Percentiles rank a stretch among this genome's conserved stretches.
Conservation (phyloP, 208 protist genomes). For the Borovskyia barvae region DNA sequence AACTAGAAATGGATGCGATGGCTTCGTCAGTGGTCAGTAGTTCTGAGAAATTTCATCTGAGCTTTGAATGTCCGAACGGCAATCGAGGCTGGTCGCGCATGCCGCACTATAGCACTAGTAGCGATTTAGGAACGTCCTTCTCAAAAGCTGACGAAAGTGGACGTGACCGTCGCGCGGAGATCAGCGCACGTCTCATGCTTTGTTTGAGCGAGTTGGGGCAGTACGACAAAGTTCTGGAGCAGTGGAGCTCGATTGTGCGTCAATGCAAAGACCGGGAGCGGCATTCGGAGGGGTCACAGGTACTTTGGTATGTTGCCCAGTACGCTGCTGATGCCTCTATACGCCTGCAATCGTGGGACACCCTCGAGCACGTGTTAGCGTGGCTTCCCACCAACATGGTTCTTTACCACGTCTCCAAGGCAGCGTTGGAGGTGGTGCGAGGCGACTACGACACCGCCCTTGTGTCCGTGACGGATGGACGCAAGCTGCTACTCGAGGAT, state of each 20-base stretch:
- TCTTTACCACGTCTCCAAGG: constrained; percentile 61
- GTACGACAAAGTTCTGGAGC: constrained; percentile 64
- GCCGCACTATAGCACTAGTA: constrained; percentile 36
- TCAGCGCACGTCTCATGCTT: constrained; percentile 58
- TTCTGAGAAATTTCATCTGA: constrained; percentile 26
- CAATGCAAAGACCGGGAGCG: constrained; percentile 21
- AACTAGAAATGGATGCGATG: constrained; percentile 50
- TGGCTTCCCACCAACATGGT: constrained; percentile 67
- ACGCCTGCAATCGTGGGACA: constrained; percentile 74
- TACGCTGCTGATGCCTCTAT: constrained; percentile 87
- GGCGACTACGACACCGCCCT: constrained; percentile 58
- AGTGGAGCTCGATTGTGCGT: constrained; percentile 55
- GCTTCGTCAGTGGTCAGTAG: constrained; percentile 42
- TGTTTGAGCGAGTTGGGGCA: constrained; percentile 80
- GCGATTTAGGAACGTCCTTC: constrained; percentile 47
- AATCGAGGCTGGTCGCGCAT: constrained; percentile 36
- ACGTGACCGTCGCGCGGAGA: constrained; percentile 41
- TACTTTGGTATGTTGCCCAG: constrained; percentile 70
- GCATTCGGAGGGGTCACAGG: constrained; percentile 46
- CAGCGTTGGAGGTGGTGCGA: constrained; percentile 51
- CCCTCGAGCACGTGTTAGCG: constrained; percentile 40
- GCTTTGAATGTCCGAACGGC: constrained; percentile 15
- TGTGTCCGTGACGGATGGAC: constrained; percentile 47
- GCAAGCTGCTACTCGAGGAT: constrained; percentile 68
- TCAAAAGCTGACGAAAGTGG: constrained; percentile 33